Conservation (phyloP, 768 basidiomycete genomes). For the Mycena galericulata region DNA sequence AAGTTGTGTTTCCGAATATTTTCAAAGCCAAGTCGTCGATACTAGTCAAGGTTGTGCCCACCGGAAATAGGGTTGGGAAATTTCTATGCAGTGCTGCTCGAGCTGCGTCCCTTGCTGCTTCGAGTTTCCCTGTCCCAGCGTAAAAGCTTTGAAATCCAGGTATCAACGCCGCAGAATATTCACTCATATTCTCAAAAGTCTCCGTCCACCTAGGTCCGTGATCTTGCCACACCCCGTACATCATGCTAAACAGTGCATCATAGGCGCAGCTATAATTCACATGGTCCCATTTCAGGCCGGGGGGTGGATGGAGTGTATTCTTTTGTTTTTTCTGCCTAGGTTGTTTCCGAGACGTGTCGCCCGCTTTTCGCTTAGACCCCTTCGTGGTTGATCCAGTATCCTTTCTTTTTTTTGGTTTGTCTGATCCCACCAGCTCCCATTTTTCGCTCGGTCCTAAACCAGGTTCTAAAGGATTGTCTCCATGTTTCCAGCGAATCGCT, state of each 20-base stretch:
- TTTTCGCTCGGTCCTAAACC: background rate
- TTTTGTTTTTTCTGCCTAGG: background rate
- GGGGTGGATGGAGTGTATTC: background rate
- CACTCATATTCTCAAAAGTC: background rate
- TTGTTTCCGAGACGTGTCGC: background rate
- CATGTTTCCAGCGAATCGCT: background rate
- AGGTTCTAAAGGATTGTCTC: background rate
- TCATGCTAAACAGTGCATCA: constrained; percentile 40
- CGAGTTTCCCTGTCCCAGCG: background rate
- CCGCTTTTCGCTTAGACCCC: background rate
- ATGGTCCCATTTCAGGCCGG: constrained; percentile 34
- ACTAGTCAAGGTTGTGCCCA: background rate
- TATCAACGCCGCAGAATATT: no score
- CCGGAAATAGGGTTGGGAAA: background rate
- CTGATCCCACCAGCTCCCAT: constrained; percentile 29
- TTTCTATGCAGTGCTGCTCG: background rate
- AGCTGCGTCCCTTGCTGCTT: background rate
- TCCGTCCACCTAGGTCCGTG: constrained; percentile 23
- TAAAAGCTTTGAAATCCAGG: background rate
- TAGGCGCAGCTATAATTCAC: constrained; percentile 47
- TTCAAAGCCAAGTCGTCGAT: background rate
- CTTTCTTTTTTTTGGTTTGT: constrained; percentile 19
- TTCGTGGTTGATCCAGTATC: constrained; percentile 11
- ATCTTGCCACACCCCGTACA: constrained; percentile 24
- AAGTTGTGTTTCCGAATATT: background rate